Percentiles rank a stretch among this genome's conserved stretches.
These are phyloP conservation scores for Micromonas commoda DNA, from an alignment of 139 green algal species.

Conservation along the genomic window DNA sequence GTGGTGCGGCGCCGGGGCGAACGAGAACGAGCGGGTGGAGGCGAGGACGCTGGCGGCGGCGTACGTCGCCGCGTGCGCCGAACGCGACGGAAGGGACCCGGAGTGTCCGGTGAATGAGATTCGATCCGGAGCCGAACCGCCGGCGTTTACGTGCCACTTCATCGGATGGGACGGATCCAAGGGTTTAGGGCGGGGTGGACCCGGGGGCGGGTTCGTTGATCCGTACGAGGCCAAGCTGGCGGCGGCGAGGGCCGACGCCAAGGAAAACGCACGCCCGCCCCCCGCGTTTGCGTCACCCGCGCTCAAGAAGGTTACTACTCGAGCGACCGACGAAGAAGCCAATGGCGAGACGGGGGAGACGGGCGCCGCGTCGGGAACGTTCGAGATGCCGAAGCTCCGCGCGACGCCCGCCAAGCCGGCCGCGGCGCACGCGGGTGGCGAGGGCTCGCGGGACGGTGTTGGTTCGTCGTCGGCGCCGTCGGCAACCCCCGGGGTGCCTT, in stretches of 20 bases:
- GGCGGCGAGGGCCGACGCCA: no score
- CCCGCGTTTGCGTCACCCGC: no score
- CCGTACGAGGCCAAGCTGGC: no score
- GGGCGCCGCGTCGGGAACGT: not conserved
- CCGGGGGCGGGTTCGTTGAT: no score
- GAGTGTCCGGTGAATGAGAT: slow-evolving; percentile 29
- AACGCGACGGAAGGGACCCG: slow-evolving; percentile 28
- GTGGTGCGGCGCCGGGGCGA: slow-evolving; percentile 33
- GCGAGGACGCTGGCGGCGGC: slow-evolving; percentile 36
- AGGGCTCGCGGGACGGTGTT: not conserved
- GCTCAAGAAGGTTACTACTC: no score
- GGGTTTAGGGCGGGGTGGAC: no score
- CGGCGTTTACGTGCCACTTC: slow-evolving; percentile 42
- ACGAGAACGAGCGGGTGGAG: slow-evolving; percentile 33
- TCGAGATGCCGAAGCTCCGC: not conserved
- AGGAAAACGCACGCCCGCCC: no score
- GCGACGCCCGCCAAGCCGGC: not conserved
- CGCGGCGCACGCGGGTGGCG: no score
- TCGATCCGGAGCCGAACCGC: slow-evolving; percentile 31
- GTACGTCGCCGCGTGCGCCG: slow-evolving; percentile 28
- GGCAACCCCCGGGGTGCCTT: no score
- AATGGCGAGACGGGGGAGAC: not conserved
- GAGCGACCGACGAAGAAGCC: no score
- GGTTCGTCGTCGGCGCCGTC: not conserved
- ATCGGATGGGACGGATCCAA: not conserved